These are phyloP conservation scores for Ophiostoma triangulosporum DNA, from an alignment of 2,329 filamentous ascomycete genomes.

Conservation along the genomic window DNA sequence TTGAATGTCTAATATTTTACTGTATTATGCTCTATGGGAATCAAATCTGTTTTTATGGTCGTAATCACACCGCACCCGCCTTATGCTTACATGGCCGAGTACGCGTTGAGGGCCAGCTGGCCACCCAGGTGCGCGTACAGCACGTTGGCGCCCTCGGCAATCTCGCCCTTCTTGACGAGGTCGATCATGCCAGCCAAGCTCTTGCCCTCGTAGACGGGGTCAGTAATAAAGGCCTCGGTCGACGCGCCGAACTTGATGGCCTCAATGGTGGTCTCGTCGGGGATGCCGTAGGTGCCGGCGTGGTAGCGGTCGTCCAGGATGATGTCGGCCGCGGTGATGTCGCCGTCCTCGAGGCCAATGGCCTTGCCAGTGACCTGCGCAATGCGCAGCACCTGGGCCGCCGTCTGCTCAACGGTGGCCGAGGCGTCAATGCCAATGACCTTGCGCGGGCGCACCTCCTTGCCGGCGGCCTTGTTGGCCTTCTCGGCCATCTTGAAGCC, in stretches of 20 bases:
- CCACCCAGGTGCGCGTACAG: conserved; percentile 61
- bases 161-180: conserved; percentile 48
- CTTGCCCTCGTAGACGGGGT: conserved; percentile 67
- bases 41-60: not conserved
- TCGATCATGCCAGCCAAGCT: conserved; percentile 59
- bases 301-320: conserved; percentile 52
- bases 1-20: not conserved
- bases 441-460: conserved; percentile 29
- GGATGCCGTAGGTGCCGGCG: conserved; percentile 53
- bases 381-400: conserved; percentile 52
- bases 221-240: conserved; percentile 60
- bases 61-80: not conserved
- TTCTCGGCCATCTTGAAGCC: conserved; percentile 53
- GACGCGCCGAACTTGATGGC: conserved; percentile 55
- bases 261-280: conserved; percentile 49
- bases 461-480: conserved; percentile 14
- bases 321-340: conserved; percentile 49
- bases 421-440: conserved; percentile 56
- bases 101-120: conserved; percentile 56
- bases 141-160: conserved; percentile 46
- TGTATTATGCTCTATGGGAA: not conserved
- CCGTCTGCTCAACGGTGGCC: conserved; percentile 46
- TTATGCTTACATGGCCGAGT: conserved; percentile 32
- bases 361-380: conserved; percentile 47
- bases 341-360: conserved; percentile 45